Conservation (phyloP, 1,284 basidiomycete genomes). For the Fomitiporia mediterranea region DNA sequence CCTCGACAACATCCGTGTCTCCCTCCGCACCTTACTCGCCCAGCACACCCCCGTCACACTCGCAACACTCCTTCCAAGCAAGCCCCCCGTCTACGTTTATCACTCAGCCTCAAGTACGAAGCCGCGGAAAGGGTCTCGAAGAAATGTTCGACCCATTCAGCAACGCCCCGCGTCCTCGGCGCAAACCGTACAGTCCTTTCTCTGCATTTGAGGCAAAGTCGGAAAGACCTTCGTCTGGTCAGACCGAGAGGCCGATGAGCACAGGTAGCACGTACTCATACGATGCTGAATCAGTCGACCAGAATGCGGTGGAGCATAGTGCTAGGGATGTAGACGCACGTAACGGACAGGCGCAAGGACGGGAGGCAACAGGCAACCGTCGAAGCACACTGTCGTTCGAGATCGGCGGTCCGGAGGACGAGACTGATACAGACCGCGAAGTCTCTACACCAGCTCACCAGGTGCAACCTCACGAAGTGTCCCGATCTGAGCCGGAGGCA, state of each 20-base stretch:
- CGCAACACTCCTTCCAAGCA: neutral
- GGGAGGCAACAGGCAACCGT: neutral
- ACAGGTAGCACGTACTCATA: neutral
- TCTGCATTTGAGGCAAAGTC: neutral
- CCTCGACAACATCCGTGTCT: conserved; percentile 1
- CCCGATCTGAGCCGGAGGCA: neutral
- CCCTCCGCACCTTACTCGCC: neutral
- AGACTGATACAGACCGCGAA: conserved; percentile 3
- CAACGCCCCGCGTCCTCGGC: conserved; percentile 2
- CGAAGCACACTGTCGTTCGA: conserved; percentile 3
- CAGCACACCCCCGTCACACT: neutral
- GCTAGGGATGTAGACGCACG: neutral
- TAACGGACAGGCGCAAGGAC: neutral
- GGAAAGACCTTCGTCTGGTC: neutral
- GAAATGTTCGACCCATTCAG: conserved; percentile 10
- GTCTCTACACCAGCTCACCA: neutral
- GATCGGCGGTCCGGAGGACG: conserved; percentile 1
- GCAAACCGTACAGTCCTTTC: conserved; percentile 4
- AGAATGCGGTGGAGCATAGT: neutral
- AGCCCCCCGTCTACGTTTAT: neutral
- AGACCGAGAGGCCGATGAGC: neutral
- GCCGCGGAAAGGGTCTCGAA: neutral
- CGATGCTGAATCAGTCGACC: neutral
- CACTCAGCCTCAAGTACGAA: neutral
- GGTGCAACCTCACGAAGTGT: neutral